Evolutionary conservation across 768 basidiomycete species (phyloP), one percentile per base, ranked within the genome.

Genomic region (Collybia mongolica): DNA sequence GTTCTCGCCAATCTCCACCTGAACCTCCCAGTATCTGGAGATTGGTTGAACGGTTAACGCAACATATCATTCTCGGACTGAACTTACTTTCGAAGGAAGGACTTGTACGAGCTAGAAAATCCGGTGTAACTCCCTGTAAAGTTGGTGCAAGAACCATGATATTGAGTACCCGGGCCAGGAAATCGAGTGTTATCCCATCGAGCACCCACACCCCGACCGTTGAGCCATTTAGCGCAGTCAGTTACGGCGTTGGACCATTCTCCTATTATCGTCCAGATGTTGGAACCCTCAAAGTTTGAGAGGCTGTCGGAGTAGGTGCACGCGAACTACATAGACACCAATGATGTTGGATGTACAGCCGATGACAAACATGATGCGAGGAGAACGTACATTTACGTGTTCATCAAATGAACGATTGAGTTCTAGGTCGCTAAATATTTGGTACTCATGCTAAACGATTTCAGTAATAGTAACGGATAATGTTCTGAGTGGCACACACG

Each of bases 191-290:
- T 79, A 50, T 91, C 86, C 83, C 86, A 90, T 15, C 85, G 75
- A 0, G 84, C 70, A 11, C 89, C 89, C 32, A 78, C 71, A 18
- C 83, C 84, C 37, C 88, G 75, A 0, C 91, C 91, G 61, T 92
- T 93, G 6, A 93, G 72, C 86, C 86, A 92, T 57, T 67, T 66
- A 0, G 90, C 84, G 58, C 90, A 93, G 62, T 90, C 88, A 0
- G 87, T 90, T 7, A 75, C 66, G 0, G 87, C 83, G 18, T 76
- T 82, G 14, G 87, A 86, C 83, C 88, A 93, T 72, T 93, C 91
- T 19, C 90, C 89, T 11, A 85, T 73, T 24, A 90, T 71, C 2
- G 87, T 90, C 84, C 84, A 90, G 26, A 91, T 70, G 54, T 85
- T 84, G 8, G 69, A 65, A 5, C 71, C 51, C 5, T 81, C 73